These are phyloP conservation scores for Bifiguratus adelaidae DNA, from an alignment of 192 early-diverging fungal genomes.

Conservation along the genomic window DNA sequence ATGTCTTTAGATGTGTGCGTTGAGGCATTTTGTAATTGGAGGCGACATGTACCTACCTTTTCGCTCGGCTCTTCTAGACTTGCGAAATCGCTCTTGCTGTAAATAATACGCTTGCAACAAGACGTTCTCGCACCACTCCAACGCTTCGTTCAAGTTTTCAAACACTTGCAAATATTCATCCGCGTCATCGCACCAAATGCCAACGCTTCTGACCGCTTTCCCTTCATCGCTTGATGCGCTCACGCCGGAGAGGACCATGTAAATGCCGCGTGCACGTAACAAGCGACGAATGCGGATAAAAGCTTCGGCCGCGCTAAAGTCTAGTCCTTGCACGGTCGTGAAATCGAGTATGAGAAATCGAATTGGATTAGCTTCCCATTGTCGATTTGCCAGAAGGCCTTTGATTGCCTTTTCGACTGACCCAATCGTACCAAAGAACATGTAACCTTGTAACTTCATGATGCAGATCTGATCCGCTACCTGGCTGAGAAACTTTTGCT, in stretches of 20 bases:
- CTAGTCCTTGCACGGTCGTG: slow-evolving; percentile 73
- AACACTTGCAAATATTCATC: slow-evolving; percentile 59
- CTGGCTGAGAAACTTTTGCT: slow-evolving; percentile 76
- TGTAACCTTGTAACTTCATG: slow-evolving; percentile 85
- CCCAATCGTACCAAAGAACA: slow-evolving; percentile 95
- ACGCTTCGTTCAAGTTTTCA: slow-evolving; percentile 71
- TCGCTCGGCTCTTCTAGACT: too few species aligned
- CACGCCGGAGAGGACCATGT: slow-evolving; percentile 74
- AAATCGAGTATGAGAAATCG: slow-evolving; percentile 88
- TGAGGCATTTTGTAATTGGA: too few species aligned
- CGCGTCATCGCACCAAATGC: slow-evolving; percentile 48
- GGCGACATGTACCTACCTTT: too few species aligned
- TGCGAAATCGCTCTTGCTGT: slow-evolving; percentile 31
- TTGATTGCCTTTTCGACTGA: slow-evolving; percentile 67
- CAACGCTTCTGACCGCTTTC: slow-evolving; percentile 48
- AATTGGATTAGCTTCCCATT: slow-evolving; percentile 61
- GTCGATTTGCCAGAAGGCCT: slow-evolving; percentile 45
- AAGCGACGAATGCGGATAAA: slow-evolving; percentile 79
- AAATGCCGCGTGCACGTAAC: slow-evolving; percentile 55
- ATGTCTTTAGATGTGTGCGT: too few species aligned
- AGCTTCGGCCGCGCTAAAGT: slow-evolving; percentile 85
- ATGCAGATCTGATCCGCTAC: slow-evolving; percentile 81
- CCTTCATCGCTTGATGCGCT: slow-evolving; percentile 54
- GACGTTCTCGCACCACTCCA: slow-evolving; percentile 94
- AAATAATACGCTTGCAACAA: slow-evolving; percentile 69